A percentile compares a stretch with the other conserved stretches of the same genome.
phyloP scores from a whole-genome alignment of 441 rosid species.

The Metrosideros polymorpha region DNA sequence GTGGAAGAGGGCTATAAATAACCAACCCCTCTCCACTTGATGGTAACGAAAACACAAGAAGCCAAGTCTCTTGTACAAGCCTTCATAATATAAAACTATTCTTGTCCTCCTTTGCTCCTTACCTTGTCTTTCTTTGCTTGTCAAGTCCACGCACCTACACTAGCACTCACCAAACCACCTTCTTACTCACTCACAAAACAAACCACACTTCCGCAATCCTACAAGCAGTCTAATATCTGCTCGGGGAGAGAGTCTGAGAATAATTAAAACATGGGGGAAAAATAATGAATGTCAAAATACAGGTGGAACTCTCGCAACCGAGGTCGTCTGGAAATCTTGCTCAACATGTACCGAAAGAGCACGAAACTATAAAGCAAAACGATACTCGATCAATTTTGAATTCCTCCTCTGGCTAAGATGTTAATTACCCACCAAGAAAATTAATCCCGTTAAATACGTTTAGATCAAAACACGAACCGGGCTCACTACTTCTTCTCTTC shows the following conservation, averaged over 20 bases:
- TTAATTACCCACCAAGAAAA: background rate
- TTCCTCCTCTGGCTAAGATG: background rate
- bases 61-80: no score
- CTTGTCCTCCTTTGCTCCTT: no score
- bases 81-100: no score
- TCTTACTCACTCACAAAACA: no score
- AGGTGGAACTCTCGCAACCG: background rate
- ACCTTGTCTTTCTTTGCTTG: no score
- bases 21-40: no score
- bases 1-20: no score
- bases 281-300: background rate
- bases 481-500: conserved; percentile 69
- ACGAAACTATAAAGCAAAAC: background rate
- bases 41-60: no score
- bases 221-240: background rate
- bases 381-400: background rate
- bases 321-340: background rate
- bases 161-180: no score
- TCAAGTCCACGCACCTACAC: no score
- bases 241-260: background rate
- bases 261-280: background rate
- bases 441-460: background rate
- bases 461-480: background rate
- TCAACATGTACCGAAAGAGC: background rate
- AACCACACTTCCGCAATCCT: no score